A percentile compares a stretch with the other conserved stretches of the same genome.
These are phyloP conservation scores for Syncephalastrum monosporum DNA, from an alignment of 371 early-diverging fungal species.

Conservation along the genomic window DNA sequence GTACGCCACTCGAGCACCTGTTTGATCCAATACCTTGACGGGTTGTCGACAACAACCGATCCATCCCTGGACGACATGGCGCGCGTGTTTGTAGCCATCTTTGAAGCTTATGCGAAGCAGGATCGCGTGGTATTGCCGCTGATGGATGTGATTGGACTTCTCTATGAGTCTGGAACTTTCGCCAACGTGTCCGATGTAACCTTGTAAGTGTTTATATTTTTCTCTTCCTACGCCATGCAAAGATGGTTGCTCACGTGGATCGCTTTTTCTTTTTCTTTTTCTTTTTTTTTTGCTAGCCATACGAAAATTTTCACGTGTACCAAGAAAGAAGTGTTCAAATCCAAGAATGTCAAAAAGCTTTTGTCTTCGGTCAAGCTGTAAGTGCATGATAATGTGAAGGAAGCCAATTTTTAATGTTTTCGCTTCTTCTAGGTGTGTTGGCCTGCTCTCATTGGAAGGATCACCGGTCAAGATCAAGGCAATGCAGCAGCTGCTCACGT, in stretches of 20 bases:
- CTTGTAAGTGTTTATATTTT: conserved; percentile 24
- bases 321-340: conserved; percentile 38
- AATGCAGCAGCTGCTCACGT: conserved; percentile 46
- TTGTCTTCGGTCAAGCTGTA: conserved; percentile 49
- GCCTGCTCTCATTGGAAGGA: conserved; percentile 28
- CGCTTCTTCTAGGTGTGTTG: conserved; percentile 28
- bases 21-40: conserved; percentile 60
- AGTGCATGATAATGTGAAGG: conserved; percentile 3
- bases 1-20: conserved; percentile 71
- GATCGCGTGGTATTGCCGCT: conserved; percentile 69
- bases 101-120: conserved; percentile 43
- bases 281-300: conserved; percentile 21
- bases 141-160: conserved; percentile 65
- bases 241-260: not conserved
- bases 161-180: conserved; percentile 59
- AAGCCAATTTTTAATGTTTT: not conserved
- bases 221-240: not conserved
- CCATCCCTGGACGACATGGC: conserved; percentile 24
- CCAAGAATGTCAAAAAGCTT: conserved; percentile 45
- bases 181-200: conserved; percentile 33
- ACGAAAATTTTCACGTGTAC: conserved; percentile 23
- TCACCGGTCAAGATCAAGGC: conserved; percentile 34
- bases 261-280: not conserved
- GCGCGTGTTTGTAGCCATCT: conserved; percentile 46
- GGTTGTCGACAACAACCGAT: conserved; percentile 28